A percentile compares a stretch with the other conserved stretches of the same genome.
phyloP scores from a whole-genome alignment of 2,329 filamentous ascomycete species.

The Beauveria caledonica region DNA sequence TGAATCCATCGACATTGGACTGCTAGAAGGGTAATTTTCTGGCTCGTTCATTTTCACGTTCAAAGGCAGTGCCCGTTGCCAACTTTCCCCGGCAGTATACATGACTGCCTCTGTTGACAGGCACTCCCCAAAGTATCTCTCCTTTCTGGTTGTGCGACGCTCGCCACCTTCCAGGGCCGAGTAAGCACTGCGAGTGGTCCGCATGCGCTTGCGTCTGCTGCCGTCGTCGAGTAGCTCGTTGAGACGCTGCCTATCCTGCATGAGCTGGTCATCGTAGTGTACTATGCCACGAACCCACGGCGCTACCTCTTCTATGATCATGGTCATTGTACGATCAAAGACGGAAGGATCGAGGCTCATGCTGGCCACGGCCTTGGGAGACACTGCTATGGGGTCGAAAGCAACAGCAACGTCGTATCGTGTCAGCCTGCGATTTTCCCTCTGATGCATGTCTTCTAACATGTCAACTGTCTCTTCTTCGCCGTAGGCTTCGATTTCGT shows the following conservation, averaged over 20 bases:
- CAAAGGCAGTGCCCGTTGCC: slow-evolving; percentile 23
- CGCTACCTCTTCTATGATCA: slow-evolving; percentile 69
- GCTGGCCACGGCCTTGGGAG: slow-evolving; percentile 32
- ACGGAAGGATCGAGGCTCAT: slow-evolving; percentile 56
- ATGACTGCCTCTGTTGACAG: slow-evolving; percentile 56
- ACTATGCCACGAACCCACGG: slow-evolving; percentile 87
- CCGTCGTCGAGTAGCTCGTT: slow-evolving; percentile 55
- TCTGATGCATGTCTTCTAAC: slow-evolving; percentile 31
- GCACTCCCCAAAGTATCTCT: slow-evolving; percentile 61
- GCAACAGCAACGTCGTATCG: slow-evolving; percentile 49
- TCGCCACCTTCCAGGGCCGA: slow-evolving; percentile 70
- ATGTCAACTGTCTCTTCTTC: slow-evolving; percentile 26
- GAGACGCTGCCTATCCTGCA: slow-evolving; percentile 56
- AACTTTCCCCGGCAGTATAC: slow-evolving; percentile 47
- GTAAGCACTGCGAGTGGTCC: slow-evolving; percentile 66
- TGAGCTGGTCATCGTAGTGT: slow-evolving; percentile 62
- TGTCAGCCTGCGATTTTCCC: slow-evolving; percentile 24
- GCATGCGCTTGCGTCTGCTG: slow-evolving; percentile 42
- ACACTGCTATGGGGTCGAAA: slow-evolving; percentile 51
- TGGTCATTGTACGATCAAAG: slow-evolving; percentile 62
- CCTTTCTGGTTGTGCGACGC: slow-evolving; percentile 56
- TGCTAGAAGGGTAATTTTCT: background rate
- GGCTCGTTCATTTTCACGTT: background rate
- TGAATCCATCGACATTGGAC: background rate
- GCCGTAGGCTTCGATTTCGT: background rate